phyloP scores from a whole-genome alignment of 257 asterid genomes.

The Ballota nigra region DNA sequence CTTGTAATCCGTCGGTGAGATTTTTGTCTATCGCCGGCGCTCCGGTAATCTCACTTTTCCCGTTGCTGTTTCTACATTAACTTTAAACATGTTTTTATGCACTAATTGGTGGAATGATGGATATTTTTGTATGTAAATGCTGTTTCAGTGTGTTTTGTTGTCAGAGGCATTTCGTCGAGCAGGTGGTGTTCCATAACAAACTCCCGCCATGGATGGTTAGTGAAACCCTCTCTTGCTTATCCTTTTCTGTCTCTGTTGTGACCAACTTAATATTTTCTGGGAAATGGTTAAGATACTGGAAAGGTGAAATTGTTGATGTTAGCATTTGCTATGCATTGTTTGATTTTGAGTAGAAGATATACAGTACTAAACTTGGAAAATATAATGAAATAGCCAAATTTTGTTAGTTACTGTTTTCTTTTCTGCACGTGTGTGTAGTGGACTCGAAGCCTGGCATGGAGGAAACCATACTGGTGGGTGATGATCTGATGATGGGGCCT shows the following conservation, averaged over 20 bases:
- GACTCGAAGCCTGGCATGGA: slow-evolving; percentile 92
- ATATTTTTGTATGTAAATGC: neutral
- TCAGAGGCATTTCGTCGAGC: slow-evolving; percentile 47
- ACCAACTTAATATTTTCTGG: neutral
- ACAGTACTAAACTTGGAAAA: no score
- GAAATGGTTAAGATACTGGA: neutral
- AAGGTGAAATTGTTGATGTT: neutral
- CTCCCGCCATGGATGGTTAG: slow-evolving; percentile 57
- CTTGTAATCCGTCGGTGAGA: neutral
- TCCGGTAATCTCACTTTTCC: slow-evolving; percentile 4
- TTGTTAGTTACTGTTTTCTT: slow-evolving; percentile 3
- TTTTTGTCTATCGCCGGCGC: slow-evolving; percentile 1
- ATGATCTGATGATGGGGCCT: slow-evolving; percentile 96
- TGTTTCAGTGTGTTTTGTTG: neutral
- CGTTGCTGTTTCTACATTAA: neutral
- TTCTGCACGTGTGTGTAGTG: slow-evolving; percentile 33
- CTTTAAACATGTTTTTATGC: neutral
- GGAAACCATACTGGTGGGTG: slow-evolving; percentile 96
- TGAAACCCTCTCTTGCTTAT: neutral
- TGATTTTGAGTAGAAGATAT: slow-evolving; percentile 9
- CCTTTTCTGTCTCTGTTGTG: neutral
- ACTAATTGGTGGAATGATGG: neutral
- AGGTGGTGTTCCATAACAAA: slow-evolving; percentile 26
- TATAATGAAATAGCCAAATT: neutral
- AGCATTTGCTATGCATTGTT: neutral